phyloP scores from a whole-genome alignment of 768 basidiomycete genomes.

The Mycena rebaudengoi region DNA sequence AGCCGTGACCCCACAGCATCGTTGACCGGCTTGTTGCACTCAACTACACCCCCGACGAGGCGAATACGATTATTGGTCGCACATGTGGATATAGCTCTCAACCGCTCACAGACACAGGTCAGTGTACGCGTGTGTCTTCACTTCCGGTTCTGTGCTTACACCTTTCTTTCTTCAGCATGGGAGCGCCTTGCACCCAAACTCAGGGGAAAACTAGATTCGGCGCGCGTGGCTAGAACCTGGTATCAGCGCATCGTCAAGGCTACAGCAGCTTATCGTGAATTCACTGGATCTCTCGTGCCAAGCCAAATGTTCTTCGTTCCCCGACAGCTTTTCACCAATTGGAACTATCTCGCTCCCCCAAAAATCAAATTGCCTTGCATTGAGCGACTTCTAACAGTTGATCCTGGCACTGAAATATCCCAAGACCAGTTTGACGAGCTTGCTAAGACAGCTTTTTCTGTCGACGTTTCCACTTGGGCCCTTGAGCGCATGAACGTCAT shows the following conservation, averaged over 20 bases:
- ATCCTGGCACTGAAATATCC: neutral
- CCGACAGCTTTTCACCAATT: neutral
- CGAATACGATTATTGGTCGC: neutral
- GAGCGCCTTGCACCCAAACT: neutral
- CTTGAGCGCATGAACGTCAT: neutral
- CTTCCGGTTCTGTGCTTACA: neutral
- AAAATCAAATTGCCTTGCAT: neutral
- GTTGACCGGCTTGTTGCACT: neutral
- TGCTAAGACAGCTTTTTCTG: neutral
- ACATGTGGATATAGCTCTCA: neutral
- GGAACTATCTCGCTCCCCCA: neutral
- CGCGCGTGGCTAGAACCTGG: neutral
- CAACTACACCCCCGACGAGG: neutral
- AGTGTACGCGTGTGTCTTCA: neutral
- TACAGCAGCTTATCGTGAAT: neutral
- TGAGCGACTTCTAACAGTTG: neutral
- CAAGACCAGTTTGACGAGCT: neutral
- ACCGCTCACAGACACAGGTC: neutral
- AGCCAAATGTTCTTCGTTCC: neutral
- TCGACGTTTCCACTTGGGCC: neutral
- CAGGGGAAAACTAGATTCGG: neutral
- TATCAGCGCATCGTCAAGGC: neutral
- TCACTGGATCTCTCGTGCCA: neutral
- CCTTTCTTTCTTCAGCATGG: neutral
- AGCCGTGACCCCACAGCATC: neutral